Evolutionary conservation across 192 early-diverging fungal genomes (phyloP), one percentile per base, ranked within the genome.

Genomic region (Helicostylum pulchrum): DNA sequence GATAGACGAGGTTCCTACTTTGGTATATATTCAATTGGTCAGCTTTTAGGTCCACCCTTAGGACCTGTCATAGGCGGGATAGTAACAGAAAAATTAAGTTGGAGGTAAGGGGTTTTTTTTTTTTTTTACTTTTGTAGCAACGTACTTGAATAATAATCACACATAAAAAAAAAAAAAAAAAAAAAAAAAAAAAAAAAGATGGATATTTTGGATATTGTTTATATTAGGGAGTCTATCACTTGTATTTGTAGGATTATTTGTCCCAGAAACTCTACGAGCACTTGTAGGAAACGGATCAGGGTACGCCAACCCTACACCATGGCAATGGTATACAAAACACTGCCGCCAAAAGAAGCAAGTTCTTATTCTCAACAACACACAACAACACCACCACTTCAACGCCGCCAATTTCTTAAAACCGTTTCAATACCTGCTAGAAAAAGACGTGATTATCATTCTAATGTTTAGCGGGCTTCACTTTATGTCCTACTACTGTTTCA

Each of bases 181-280:
- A 26, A 26, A 26, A 2, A 26, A 26, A 26, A 26, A 26, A 26
- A 26, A 26, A 26, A 26, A 26, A 26, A 26, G 75, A 42, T 77
- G 62, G 60, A 78, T 68, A n/a, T 78, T 76, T 62, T 76, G 77
- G 77, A 54, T 76, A 44, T 43, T 78, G n/a, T 21, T 66, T 12
- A 66, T 75, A 11, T 1, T 72, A 14, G 70, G 53, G 10, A 49
- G 39, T 9, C 1, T 46, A 1, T 19, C 59, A 9, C 72, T 77
- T 34, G 9, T 68, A 20, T 11, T 68, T 21, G 65, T 77, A 7
- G 34, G 75, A 0, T 73, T 78, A 56, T 55, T 79, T 57, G 51
- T 82, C 9, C 80, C 80, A 0, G 80, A 82, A 47, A 79, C 80
- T 0, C 62, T 77, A 45, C 70, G 80, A 23, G 54, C 71, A 1